Evolutionary conservation across 1,284 basidiomycete genomes (phyloP).

Genomic region (Termitomyces sp.): DNA sequence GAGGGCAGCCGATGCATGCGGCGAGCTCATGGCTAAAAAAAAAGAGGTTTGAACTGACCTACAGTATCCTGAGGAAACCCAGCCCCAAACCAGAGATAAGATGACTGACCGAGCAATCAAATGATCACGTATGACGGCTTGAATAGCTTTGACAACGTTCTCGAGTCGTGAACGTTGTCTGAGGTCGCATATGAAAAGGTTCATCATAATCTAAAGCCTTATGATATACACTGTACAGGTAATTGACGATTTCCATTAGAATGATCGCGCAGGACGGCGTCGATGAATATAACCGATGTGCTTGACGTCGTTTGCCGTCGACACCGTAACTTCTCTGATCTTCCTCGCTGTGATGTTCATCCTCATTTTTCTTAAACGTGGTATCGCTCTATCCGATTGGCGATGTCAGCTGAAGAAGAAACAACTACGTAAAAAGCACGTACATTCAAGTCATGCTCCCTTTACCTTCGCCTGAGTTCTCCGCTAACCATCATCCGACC

Average conservation of each 20-base stretch:
- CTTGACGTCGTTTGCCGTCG: neutral
- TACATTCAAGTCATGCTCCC: conserved; percentile 30
- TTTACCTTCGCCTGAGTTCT: conserved; percentile 40
- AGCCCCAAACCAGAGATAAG: neutral
- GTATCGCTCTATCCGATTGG: neutral
- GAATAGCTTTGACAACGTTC: too few relatives aligned
- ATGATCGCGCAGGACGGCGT: neutral
- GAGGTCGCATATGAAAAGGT: neutral
- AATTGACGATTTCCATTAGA: neutral
- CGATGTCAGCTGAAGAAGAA: neutral
- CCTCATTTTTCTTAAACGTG: neutral
- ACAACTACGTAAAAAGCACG: neutral
- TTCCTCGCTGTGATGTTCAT: neutral
- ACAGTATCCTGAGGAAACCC: neutral
- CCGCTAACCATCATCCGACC: conserved; percentile 46
- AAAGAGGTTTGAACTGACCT: neutral
- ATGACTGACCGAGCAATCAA: neutral
- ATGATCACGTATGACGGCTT: too few relatives aligned
- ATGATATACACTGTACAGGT: too few relatives aligned
- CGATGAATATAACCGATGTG: neutral
- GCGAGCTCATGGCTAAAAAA: neutral
- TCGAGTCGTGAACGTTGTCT: neutral
- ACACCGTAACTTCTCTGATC: neutral
- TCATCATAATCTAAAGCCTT: neutral
- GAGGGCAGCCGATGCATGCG: neutral